Conservation (phyloP, 768 basidiomycete genomes). For the Lentinus tigrinus region DNA sequence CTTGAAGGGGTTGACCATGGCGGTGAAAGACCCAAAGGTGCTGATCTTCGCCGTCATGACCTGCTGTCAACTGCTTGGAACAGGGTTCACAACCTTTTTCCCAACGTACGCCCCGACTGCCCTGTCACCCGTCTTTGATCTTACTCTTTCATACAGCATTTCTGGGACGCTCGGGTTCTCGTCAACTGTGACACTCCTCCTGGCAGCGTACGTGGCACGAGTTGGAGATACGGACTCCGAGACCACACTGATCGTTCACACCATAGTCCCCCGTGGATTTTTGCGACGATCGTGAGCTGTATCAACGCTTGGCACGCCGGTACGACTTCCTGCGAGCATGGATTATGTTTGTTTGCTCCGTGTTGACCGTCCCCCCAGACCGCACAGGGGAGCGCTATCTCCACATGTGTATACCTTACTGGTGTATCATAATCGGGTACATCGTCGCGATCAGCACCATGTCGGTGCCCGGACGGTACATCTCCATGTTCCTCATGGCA, state of each 20-base stretch:
- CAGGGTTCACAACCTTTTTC: conserved; percentile 64
- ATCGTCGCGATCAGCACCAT: conserved; percentile 58
- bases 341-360: not conserved
- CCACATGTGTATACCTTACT: conserved; percentile 57
- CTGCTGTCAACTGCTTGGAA: conserved; percentile 48
- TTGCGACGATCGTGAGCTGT: conserved; percentile 48
- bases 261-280: conserved; percentile 62
- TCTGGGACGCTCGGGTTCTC: conserved; percentile 60
- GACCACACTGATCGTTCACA: not conserved
- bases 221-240: not conserved
- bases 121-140: too few relatives aligned
- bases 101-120: conserved; percentile 37
- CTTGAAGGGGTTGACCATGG: conserved; percentile 51
- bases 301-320: conserved; percentile 57
- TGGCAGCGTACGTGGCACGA: conserved; percentile 49
- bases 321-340: conserved; percentile 13
- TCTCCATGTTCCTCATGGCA: conserved; percentile 65
- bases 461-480: conserved; percentile 50
- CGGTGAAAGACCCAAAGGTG: conserved; percentile 55
- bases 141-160: conserved; percentile 34
- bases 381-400: conserved; percentile 64
- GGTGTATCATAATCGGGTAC: conserved; percentile 59
- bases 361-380: conserved; percentile 32
- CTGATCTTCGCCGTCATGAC: conserved; percentile 52
- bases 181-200: conserved; percentile 55